Evolutionary conservation across 805 yeast species (phyloP).

Genomic region (Kurtzmaniella fragi): DNA sequence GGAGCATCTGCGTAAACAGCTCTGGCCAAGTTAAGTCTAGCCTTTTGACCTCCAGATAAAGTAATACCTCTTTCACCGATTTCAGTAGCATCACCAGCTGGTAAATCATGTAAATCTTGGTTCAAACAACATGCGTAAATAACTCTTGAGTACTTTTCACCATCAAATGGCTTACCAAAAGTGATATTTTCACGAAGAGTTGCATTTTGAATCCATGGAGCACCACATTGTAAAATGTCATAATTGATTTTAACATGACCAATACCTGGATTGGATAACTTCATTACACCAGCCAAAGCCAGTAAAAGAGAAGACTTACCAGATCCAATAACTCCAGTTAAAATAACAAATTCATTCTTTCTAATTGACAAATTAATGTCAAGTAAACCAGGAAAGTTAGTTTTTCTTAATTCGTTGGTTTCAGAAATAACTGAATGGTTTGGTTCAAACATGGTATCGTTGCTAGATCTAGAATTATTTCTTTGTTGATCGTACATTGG

Average conservation of each 20-base stretch:
- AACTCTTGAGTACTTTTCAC: constrained; percentile 20
- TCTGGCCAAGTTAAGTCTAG: constrained; percentile 40
- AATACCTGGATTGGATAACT: constrained; percentile 17
- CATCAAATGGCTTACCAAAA: constrained; percentile 32
- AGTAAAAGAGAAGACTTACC: constrained; percentile 38
- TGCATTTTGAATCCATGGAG: constrained; percentile 42
- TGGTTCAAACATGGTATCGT: constrained; percentile 10
- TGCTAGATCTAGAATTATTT: constrained; percentile 6
- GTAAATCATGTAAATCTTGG: constrained; percentile 30
- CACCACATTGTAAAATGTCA: constrained; percentile 29
- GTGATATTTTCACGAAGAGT: constrained; percentile 35
- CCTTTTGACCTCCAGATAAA: constrained; percentile 43
- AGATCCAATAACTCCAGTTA: constrained; percentile 40
- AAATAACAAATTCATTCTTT: constrained; percentile 33
- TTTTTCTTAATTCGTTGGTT: constrained; percentile 1
- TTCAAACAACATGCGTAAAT: constrained; percentile 36
- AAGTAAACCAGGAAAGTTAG: constrained; percentile 27
- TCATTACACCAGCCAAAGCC: constrained; percentile 39
- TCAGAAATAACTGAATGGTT: constrained; percentile 6
- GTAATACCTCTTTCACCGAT: constrained; percentile 43
- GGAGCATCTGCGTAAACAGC: constrained; percentile 32
- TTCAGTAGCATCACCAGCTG: constrained; percentile 36
- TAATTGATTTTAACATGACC: constrained; percentile 23
- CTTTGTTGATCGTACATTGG: constrained; percentile 1
- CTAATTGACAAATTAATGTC: constrained; percentile 27